Base-by-base conservation (phyloP, 805 yeast species). In the Yarrowia deformans region DNA sequence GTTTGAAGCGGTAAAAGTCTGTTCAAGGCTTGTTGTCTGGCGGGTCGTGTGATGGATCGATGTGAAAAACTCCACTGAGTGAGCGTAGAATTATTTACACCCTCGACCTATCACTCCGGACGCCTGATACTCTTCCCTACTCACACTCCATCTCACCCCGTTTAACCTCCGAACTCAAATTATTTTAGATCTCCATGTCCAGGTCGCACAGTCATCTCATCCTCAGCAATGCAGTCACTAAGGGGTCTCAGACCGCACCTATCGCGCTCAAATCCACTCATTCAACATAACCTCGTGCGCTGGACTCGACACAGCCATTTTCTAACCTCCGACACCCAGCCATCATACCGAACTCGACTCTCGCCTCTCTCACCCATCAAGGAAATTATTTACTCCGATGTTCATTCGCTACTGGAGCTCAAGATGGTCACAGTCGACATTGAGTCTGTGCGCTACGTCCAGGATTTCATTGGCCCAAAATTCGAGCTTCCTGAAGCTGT, bases 321-420 rank as follows among this genome's bases (percentile, higher is more conserved):
- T 60, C 52, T 60, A 12, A 45, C 52, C 14, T 60, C 66, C 4
- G 66, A 60, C 42, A 43, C 66, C 8, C 52, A 43, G 32, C 66
- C 66, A 1, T 60, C 66, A 9, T 60, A 60, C 34, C 18, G 66
- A 13, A 60, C 66, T 7, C 37, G 66, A 39, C 66, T 60, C 13
- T 60, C 66, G 52, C 66, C 66, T 14, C 45, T 60, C 8, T 39
- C 52, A 4, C 52, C 66, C 2, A 34, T 43, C 52, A 60, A 60
- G 34, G 66, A 60, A 12, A 60, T 60, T 13, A 18, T 60, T 8
- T 60, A 60, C 34, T 45, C 66, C 10, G 66, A 60, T 19, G 52
- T 60, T 8, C 52, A 60, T 18, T 29, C 66, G 16, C 34, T 60
- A 6, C 66, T 60, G 66, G 66, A 43, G 42, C 46, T 60, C 34